Evolutionary conservation across 2,329 filamentous ascomycete species (phyloP).

Genomic region (Nigrospora sphaerica): DNA sequence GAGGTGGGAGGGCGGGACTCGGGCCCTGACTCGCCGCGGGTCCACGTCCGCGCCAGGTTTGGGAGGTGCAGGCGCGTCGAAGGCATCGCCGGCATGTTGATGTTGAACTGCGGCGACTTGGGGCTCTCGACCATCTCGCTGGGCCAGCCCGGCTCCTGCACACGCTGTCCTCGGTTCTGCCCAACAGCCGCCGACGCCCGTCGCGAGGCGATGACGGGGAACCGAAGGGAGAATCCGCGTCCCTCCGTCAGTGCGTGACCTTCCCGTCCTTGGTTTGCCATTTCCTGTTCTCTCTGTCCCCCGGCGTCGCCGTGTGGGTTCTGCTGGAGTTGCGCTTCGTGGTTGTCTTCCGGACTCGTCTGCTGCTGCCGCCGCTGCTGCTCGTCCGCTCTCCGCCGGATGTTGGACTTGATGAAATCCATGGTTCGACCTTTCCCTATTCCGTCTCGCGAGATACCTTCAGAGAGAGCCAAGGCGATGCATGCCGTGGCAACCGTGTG

Average conservation of each 20-base stretch:
- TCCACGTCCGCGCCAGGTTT: conserved; percentile 30
- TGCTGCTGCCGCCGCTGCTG: background rate
- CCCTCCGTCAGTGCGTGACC: background rate
- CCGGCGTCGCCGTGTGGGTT: no score
- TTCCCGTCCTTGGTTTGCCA: background rate
- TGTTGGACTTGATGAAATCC: conserved; percentile 3
- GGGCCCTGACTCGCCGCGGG: conserved; percentile 17
- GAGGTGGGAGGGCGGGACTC: conserved; percentile 3
- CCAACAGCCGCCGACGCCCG: background rate
- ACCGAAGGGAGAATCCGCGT: background rate
- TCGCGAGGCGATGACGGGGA: background rate
- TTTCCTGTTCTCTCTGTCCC: background rate
- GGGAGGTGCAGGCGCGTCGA: conserved; percentile 34
- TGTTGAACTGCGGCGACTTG: conserved; percentile 37
- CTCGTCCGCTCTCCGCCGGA: conserved; percentile 3
- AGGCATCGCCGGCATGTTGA: conserved; percentile 29
- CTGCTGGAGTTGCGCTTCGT: no score
- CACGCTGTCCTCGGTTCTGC: background rate
- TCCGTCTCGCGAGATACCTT: background rate
- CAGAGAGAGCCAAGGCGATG: no score
- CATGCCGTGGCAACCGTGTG: no score
- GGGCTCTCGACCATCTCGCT: conserved; percentile 30
- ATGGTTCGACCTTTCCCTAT: background rate
- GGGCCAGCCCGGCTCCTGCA: conserved; percentile 1
- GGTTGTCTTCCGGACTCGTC: background rate